Percentiles rank a stretch among this genome's conserved stretches.
phyloP scores from a whole-genome alignment of 495 filamentous ascomycete species.

The Neurospora tetraspora region DNA sequence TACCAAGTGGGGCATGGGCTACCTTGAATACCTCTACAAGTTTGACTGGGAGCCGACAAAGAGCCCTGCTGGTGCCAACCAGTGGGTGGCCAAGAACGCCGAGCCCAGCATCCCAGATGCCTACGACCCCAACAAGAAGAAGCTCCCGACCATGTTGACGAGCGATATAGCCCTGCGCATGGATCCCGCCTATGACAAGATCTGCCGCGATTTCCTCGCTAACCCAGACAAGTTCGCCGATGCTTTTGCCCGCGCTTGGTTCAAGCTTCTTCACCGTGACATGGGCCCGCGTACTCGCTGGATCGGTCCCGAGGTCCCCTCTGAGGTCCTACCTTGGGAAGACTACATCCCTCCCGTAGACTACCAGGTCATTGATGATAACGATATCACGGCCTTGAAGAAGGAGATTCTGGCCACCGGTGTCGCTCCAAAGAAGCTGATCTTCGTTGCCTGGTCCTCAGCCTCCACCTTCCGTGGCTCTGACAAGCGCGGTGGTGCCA shows the following conservation, averaged over 20 bases:
- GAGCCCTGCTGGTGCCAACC: conserved; percentile 62
- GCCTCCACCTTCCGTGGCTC: conserved; percentile 63
- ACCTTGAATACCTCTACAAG: conserved; percentile 62
- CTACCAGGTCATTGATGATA: conserved; percentile 45
- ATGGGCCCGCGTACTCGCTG: conserved; percentile 58
- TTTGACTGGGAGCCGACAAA: conserved; percentile 69
- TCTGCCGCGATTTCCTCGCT: conserved; percentile 53
- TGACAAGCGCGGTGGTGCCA: conserved; percentile 70
- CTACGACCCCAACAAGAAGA: conserved; percentile 53
- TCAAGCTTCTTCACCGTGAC: conserved; percentile 69
- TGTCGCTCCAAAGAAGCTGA: conserved; percentile 41
- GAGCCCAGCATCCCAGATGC: conserved; percentile 58
- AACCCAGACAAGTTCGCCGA: conserved; percentile 56
- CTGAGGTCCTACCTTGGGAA: conserved; percentile 54
- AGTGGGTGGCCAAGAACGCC: conserved; percentile 60
- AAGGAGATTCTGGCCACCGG: conserved; percentile 50
- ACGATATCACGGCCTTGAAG: conserved; percentile 53
- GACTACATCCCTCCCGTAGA: conserved; percentile 49
- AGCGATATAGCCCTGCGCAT: conserved; percentile 59
- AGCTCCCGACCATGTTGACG: conserved; percentile 57
- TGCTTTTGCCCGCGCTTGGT: conserved; percentile 61
- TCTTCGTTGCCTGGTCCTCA: conserved; percentile 56
- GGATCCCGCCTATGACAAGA: conserved; percentile 64
- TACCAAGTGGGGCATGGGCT: conserved; percentile 57
- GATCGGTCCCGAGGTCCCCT: conserved; percentile 58